These are phyloP conservation scores for Lactifluus rugatus DNA, from an alignment of 768 basidiomycete species.

Conservation along the genomic window DNA sequence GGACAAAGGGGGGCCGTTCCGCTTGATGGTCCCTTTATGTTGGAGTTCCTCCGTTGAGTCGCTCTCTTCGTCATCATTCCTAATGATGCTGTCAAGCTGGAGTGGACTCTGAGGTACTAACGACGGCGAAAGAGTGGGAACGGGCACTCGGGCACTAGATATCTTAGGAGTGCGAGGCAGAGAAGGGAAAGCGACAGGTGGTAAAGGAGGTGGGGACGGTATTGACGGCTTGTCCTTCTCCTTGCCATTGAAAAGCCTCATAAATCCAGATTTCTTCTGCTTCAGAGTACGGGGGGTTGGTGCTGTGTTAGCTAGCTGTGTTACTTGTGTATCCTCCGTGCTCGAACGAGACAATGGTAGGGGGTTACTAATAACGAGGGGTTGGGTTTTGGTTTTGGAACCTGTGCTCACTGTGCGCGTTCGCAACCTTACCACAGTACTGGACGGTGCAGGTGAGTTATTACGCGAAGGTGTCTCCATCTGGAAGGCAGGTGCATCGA, in stretches of 20 bases:
- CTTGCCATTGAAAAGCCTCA: slow-evolving; percentile 63
- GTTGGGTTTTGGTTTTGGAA: slow-evolving; percentile 34
- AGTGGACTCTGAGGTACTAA: slow-evolving; percentile 9
- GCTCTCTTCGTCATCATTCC: background rate
- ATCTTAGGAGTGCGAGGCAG: slow-evolving; percentile 19
- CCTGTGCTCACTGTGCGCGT: slow-evolving; percentile 52
- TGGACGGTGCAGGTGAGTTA: slow-evolving; percentile 2
- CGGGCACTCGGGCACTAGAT: slow-evolving; percentile 20
- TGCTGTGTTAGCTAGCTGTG: slow-evolving; percentile 1
- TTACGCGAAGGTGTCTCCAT: slow-evolving; percentile 24
- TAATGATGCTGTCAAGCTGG: slow-evolving; percentile 4
- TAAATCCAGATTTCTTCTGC: slow-evolving; percentile 75
- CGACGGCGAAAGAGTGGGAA: slow-evolving; percentile 15
- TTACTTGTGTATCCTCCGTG: background rate
- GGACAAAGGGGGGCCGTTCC: slow-evolving; percentile 1
- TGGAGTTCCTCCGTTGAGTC: background rate
- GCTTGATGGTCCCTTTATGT: background rate
- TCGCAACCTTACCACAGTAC: slow-evolving; percentile 29
- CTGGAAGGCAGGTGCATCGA: slow-evolving; percentile 28
- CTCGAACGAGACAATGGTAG: slow-evolving; percentile 8
- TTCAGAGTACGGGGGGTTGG: slow-evolving; percentile 42
- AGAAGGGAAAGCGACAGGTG: slow-evolving; percentile 24
- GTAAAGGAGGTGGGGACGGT: slow-evolving; percentile 49
- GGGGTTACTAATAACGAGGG: slow-evolving; percentile 14
- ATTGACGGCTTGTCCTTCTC: slow-evolving; percentile 34